Evolutionary conservation across 2,329 filamentous ascomycete genomes (phyloP), one percentile per base, ranked within the genome.

Genomic region (Hypomyces rosellus): DNA sequence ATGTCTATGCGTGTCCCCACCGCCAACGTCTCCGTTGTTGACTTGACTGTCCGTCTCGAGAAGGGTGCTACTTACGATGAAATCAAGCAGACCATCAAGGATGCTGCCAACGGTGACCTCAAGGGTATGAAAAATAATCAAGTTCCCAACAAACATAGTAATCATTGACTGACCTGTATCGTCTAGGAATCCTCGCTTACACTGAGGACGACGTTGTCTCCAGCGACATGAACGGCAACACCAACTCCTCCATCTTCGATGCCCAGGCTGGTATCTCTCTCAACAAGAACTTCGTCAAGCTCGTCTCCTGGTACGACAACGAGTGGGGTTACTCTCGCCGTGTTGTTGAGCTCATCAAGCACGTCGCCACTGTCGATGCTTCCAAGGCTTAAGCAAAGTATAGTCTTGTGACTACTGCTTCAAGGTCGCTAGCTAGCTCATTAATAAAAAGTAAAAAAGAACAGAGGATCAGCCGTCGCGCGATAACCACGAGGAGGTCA

Each of bases 1-100:
- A 97, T 99, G 93, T 83, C 93, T 68, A 93, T 99, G 88, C 93
- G 93, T 87, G 92, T 99, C 54, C 93, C 93, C 63, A 97, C 93
- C 63, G 76, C 89, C 81, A 97, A 99, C 82, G 93, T 99, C 74
- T 99, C 93, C 65, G 93, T 97, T 73, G 93, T 99, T 69, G 93
- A 99, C 77, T 78, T 99, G 71, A 99, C 93, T 67, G 84, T 77
- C 82, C 91, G 92, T 67, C 80, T 95, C 64, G 88, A 96, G 84
- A 97, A 96, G 86, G 75, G 75, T 65, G 91, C 88, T 66, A 73
- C 73, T 61, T 93, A 93, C 74, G 90, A 95, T 53, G 77, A 95
- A 74, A 97, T 99, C 85, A 97, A 96, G 86, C 73, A 77, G 57
- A 82, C 82, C 72, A 76, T 99, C 78, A 96, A 91, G 88, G 84